Evolutionary conservation across 2,329 filamentous ascomycete species (phyloP).

Genomic region (Aspergillus pseudotamarii): DNA sequence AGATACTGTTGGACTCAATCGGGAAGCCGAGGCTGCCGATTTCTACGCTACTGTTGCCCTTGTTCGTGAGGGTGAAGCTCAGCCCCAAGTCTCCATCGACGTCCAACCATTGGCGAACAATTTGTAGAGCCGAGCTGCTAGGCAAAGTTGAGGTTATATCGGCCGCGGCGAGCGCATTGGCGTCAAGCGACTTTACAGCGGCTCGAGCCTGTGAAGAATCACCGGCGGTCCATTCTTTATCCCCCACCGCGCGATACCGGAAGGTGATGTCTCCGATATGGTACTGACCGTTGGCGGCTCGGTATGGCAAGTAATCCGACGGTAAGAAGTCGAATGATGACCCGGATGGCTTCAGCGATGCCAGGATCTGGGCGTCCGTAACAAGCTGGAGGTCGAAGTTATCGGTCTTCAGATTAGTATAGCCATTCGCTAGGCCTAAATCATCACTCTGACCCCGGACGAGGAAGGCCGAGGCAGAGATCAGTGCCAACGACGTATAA

Average conservation of each 20-base stretch:
- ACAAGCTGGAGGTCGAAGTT: slow-evolving; percentile 50
- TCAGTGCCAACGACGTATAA: neutral
- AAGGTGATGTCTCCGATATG: slow-evolving; percentile 63
- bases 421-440: neutral
- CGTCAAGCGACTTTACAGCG: slow-evolving; percentile 36
- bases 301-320: slow-evolving; percentile 51
- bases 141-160: slow-evolving; percentile 49
- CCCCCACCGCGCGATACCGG: slow-evolving; percentile 52
- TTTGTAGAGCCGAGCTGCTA: slow-evolving; percentile 40
- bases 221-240: slow-evolving; percentile 48
- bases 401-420: slow-evolving; percentile 25
- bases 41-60: slow-evolving; percentile 46
- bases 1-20: slow-evolving; percentile 65
- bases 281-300: slow-evolving; percentile 57
- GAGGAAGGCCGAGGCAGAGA: neutral
- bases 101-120: slow-evolving; percentile 58
- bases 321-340: slow-evolving; percentile 59
- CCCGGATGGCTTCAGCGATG: slow-evolving; percentile 48
- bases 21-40: slow-evolving; percentile 62
- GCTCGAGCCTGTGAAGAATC: slow-evolving; percentile 51
- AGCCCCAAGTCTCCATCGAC: slow-evolving; percentile 54
- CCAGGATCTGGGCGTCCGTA: slow-evolving; percentile 52
- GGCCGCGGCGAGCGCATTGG: slow-evolving; percentile 42
- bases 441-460: neutral
- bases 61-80: slow-evolving; percentile 56